A percentile compares a stretch with the other conserved stretches of the same genome.
phyloP scores from a whole-genome alignment of 129 eudicot species.

The Apium graveolens region DNA sequence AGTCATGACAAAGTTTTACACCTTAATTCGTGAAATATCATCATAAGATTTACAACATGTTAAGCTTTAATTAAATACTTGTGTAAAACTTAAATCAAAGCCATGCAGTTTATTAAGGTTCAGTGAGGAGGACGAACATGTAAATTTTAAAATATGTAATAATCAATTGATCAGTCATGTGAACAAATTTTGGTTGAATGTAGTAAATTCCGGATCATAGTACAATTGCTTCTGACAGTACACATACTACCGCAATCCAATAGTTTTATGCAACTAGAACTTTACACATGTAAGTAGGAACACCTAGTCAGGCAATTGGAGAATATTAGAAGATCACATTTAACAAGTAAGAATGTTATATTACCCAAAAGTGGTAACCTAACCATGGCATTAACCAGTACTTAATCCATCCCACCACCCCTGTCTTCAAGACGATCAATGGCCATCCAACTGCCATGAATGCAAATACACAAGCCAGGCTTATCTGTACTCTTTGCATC shows the following conservation, averaged over 20 bases:
- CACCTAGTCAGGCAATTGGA: neutral
- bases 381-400: constrained; percentile 98
- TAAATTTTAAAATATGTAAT: neutral
- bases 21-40: neutral
- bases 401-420: constrained; percentile 87
- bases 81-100: neutral
- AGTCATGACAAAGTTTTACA: neutral
- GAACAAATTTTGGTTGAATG: neutral
- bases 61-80: neutral
- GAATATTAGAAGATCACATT: neutral
- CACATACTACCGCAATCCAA: neutral
- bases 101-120: neutral
- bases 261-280: neutral
- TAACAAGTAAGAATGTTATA: constrained; percentile 4
- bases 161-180: neutral
- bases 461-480: constrained; percentile 77
- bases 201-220: neutral
- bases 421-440: constrained; percentile 55
- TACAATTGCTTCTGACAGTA: neutral
- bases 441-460: constrained; percentile 97
- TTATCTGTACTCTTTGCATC: constrained; percentile 63
- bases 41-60: neutral
- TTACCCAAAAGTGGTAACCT: constrained; percentile 96
- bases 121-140: neutral
- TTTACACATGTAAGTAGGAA: neutral